phyloP scores from a whole-genome alignment of 2,329 filamentous ascomycete genomes.

The Aspergillus caelatus region DNA sequence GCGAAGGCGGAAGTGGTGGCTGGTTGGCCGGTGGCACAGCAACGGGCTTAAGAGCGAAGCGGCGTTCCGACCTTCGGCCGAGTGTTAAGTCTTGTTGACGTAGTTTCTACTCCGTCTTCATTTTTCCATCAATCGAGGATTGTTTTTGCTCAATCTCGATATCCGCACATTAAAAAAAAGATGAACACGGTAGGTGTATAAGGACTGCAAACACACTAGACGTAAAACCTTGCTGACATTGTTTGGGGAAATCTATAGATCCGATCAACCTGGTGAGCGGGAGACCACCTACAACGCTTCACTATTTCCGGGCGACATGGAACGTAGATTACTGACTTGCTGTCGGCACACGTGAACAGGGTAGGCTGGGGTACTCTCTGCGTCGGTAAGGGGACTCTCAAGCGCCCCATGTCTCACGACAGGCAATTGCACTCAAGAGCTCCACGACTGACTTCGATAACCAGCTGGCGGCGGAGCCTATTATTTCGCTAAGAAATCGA shows the following conservation, averaged over 20 bases:
- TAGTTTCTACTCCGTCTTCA: conserved; percentile 18
- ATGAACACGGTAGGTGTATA: conserved; percentile 57
- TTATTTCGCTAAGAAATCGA: conserved; percentile 91
- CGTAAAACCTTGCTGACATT: conserved; percentile 15
- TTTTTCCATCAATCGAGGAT: conserved; percentile 8
- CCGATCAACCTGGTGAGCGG: conserved; percentile 60
- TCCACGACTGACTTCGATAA: background rate
- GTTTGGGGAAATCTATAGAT: conserved; percentile 43
- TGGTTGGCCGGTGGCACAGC: conserved; percentile 9
- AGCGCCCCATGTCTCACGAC: background rate
- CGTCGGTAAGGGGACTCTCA: conserved; percentile 61
- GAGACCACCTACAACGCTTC: conserved; percentile 9
- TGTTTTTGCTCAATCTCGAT: background rate
- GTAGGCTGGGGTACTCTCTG: conserved; percentile 90
- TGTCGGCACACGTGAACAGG: conserved; percentile 55
- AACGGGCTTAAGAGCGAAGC: conserved; percentile 5
- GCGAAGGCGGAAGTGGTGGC: background rate
- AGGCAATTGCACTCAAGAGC: background rate
- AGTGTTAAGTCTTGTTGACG: conserved; percentile 17
- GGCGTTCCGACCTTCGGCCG: conserved; percentile 7
- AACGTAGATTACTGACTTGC: conserved; percentile 11
- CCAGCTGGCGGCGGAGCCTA: conserved; percentile 87
- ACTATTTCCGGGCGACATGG: conserved; percentile 1
- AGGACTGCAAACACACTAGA: background rate
- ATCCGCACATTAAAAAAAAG: conserved; percentile 14